Conservation (phyloP, 129 eudicot genomes). For the Flaveria robusta region DNA sequence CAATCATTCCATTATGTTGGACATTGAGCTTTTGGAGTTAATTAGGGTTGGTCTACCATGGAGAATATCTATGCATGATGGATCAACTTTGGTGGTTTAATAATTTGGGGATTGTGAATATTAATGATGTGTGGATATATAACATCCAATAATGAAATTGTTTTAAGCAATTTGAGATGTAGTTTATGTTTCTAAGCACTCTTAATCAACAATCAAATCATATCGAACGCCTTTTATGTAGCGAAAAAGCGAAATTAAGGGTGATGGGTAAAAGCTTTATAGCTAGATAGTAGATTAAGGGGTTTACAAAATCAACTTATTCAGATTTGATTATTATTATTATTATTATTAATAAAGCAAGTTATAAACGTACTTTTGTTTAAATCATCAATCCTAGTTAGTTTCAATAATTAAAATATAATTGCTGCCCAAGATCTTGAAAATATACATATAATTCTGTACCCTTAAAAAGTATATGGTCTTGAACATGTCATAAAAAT, state of each 20-base stretch:
- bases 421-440: not conserved
- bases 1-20: conserved; percentile 34
- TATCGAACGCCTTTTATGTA: not conserved
- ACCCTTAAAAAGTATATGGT: not conserved
- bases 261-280: not conserved
- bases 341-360: not conserved
- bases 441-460: not conserved
- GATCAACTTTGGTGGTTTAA: conserved; percentile 13
- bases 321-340: not conserved
- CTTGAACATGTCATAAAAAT: not conserved
- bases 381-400: not conserved
- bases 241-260: not conserved
- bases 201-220: not conserved
- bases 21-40: conserved; percentile 36
- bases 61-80: conserved; percentile 21
- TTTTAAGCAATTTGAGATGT: not conserved
- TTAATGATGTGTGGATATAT: not conserved
- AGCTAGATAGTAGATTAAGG: not conserved
- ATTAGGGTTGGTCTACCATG: conserved; percentile 28
- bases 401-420: not conserved
- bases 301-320: not conserved
- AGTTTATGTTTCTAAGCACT: not conserved
- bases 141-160: conserved; percentile 7
- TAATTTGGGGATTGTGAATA: conserved; percentile 17
- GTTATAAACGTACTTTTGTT: not conserved